A percentile compares a stretch with the other conserved stretches of the same genome.
These are phyloP conservation scores for Pseudoperonospora humuli DNA, from an alignment of 352 stramenopile species.

Conservation along the genomic window DNA sequence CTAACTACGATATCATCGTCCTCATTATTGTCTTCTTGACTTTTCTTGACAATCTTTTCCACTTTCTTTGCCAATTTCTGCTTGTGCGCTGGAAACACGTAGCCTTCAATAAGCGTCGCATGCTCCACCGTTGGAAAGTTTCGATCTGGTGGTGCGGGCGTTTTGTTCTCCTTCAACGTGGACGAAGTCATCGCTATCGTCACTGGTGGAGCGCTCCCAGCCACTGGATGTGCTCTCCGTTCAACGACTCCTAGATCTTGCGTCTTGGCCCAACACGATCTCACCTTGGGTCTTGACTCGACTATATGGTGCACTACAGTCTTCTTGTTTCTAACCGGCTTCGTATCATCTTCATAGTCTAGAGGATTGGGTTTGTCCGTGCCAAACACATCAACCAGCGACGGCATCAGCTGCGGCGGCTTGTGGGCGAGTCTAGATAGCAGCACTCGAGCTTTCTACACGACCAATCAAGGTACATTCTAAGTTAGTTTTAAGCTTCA, in stretches of 20 bases:
- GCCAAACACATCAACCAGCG: slow-evolving; percentile 69
- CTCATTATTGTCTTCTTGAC: slow-evolving; percentile 20
- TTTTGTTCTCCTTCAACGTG: slow-evolving; percentile 39
- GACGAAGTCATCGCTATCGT: slow-evolving; percentile 9
- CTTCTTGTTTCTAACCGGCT: slow-evolving; percentile 1
- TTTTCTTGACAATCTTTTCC: slow-evolving; percentile 40
- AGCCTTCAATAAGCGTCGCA: slow-evolving; percentile 73
- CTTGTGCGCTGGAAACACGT: slow-evolving; percentile 80
- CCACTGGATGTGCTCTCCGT: slow-evolving; percentile 28
- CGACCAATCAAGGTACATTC: not conserved
- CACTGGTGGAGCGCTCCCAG: slow-evolving; percentile 19
- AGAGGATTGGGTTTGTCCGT: slow-evolving; percentile 67
- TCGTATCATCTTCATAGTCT: slow-evolving; percentile 40
- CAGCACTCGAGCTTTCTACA: slow-evolving; percentile 64
- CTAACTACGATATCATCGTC: slow-evolving; percentile 52
- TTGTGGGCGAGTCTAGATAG: slow-evolving; percentile 60
- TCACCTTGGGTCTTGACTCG: slow-evolving; percentile 33
- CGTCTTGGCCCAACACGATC: slow-evolving; percentile 69
- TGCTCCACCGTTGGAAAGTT: slow-evolving; percentile 52
- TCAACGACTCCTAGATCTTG: slow-evolving; percentile 62
- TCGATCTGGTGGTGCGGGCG: slow-evolving; percentile 24
- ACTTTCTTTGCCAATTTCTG: slow-evolving; percentile 64
- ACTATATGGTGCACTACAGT: not conserved
- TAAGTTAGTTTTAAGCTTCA: not conserved
- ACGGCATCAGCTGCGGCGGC: slow-evolving; percentile 77